Conservation (phyloP, 2,329 filamentous ascomycete genomes). For the Calonectria leucothoes region DNA sequence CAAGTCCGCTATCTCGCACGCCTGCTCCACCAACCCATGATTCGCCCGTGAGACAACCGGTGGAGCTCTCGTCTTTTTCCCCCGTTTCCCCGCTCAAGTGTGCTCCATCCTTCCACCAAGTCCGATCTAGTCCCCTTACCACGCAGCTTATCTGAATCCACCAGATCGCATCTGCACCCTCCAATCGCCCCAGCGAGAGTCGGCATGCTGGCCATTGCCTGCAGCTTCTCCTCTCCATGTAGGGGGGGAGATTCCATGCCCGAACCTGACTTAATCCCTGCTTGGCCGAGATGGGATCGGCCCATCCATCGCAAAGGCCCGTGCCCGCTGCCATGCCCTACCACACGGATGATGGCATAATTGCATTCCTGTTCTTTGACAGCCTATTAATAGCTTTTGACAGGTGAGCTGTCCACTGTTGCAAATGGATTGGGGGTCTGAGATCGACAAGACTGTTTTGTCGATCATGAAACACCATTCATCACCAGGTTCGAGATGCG, state of each 20-base stretch:
- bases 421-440: background rate
- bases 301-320: background rate
- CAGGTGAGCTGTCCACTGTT: background rate
- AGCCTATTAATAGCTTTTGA: background rate
- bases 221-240: too few relatives aligned
- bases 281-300: background rate
- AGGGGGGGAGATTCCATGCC: background rate
- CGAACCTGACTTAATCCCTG: background rate
- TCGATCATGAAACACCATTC: background rate
- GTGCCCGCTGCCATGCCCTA: background rate
- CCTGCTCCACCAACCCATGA: background rate
- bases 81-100: conserved; percentile 8
- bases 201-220: background rate
- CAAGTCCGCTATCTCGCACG: background rate
- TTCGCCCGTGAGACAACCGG: background rate
- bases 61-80: background rate
- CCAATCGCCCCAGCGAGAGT: background rate
- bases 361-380: background rate
- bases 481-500: background rate
- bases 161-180: conserved; percentile 17
- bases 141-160: conserved; percentile 17
- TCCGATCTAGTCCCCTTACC: background rate
- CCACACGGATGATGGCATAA: background rate
- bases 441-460: background rate
- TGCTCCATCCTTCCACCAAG: background rate